phyloP scores from a whole-genome alignment of 192 early-diverging fungal genomes.

The Phycomyces nitens region DNA sequence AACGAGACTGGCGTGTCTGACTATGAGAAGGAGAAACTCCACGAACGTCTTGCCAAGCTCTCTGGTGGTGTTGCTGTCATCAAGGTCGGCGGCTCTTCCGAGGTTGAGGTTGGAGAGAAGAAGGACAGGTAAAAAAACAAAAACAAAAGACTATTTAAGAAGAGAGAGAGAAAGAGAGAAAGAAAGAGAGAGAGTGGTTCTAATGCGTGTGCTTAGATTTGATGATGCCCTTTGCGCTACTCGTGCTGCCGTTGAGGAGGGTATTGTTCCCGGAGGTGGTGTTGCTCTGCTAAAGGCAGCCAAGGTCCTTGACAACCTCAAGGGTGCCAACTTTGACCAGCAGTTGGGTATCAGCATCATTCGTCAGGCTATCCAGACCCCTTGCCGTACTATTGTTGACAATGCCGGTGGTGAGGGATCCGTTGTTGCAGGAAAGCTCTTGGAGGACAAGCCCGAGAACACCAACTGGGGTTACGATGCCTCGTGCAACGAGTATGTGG shows the following conservation, averaged over 20 bases:
- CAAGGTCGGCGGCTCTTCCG: conserved; percentile 95
- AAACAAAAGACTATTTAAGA: too few species aligned
- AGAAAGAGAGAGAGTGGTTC: neutral
- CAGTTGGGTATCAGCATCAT: conserved; percentile 97
- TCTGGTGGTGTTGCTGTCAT: conserved; percentile 99
- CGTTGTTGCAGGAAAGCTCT: conserved; percentile 92
- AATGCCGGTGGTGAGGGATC: conserved; percentile 98
- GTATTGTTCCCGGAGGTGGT: conserved; percentile 98
- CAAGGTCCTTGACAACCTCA: conserved; percentile 74
- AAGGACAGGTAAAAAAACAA: conserved; percentile 85
- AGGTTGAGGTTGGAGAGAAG: conserved; percentile 99
- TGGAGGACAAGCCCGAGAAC: conserved; percentile 71
- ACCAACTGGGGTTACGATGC: conserved; percentile 97
- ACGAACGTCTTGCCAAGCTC: conserved; percentile 98
- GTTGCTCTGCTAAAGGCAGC: conserved; percentile 93
- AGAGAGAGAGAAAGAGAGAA: neutral
- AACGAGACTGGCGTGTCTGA: conserved; percentile 77
- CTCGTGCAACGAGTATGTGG: conserved; percentile 84
- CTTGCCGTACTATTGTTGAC: conserved; percentile 91
- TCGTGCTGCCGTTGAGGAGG: conserved; percentile 98
- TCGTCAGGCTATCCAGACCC: conserved; percentile 88
- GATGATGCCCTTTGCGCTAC: conserved; percentile 98
- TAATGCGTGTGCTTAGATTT: conserved; percentile 56
- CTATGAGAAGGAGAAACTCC: conserved; percentile 99
- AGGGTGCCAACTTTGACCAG: conserved; percentile 99